Percentiles rank a stretch among this genome's conserved stretches.
Conservation (phyloP, 306 rosid species). For the Trifolium repens region DNA sequence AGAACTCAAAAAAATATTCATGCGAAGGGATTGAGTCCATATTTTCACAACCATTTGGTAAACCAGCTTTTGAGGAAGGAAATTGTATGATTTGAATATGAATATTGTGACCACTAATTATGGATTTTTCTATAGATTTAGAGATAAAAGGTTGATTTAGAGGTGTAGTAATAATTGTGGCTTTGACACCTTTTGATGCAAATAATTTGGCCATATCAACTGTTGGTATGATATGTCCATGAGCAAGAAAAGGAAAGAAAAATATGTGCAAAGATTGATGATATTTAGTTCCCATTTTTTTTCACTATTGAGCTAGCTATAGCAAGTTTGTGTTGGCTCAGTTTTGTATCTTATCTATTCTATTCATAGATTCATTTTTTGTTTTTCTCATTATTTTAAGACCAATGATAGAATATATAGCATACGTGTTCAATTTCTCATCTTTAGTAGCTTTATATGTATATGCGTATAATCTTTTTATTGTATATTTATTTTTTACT, state of each 20-base stretch:
- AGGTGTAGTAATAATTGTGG: slow-evolving; percentile 61
- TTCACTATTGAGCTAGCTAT: background rate
- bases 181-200: slow-evolving; percentile 31
- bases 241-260: slow-evolving; percentile 56
- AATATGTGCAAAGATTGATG: slow-evolving; percentile 31
- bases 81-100: slow-evolving; percentile 38
- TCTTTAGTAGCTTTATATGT: too few species aligned
- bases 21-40: slow-evolving; percentile 8
- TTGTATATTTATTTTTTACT: too few species aligned
- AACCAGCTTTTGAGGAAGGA: slow-evolving; percentile 30
- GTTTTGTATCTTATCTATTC: too few species aligned
- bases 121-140: slow-evolving; percentile 29
- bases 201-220: slow-evolving; percentile 53
- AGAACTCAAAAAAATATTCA: background rate
- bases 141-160: slow-evolving; percentile 40
- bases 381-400: too few species aligned
- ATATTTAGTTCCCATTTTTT: slow-evolving; percentile 30
- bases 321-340: too few species aligned
- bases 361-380: too few species aligned
- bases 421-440: too few species aligned
- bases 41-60: slow-evolving; percentile 49
- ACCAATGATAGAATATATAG: too few species aligned
- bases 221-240: slow-evolving; percentile 40
- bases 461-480: too few species aligned
- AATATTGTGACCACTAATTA: background rate